Percentiles rank a stretch among this genome's conserved stretches.
These are phyloP conservation scores for Acanthamoeba sp. DNA, from an alignment of 208 protist species.

Conservation along the genomic window DNA sequence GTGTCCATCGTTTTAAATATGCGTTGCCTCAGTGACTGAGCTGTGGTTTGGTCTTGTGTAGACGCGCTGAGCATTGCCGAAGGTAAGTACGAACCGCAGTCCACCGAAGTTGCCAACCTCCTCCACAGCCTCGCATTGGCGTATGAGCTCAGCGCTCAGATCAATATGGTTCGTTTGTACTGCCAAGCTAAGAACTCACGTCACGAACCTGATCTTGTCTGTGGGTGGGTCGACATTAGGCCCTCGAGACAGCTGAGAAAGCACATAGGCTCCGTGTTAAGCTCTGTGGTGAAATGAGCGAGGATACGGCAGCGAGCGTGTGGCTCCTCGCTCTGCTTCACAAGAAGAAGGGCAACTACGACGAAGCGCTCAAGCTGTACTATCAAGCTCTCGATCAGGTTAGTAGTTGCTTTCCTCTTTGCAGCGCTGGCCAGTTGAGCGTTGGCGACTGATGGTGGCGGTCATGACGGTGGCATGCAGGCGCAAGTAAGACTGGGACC, in stretches of 20 bases:
- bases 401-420: background rate
- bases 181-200: no score
- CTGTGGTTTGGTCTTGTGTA: no score
- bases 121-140: background rate
- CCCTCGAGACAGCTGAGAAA: slow-evolving; percentile 33
- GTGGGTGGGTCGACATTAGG: background rate
- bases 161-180: slow-evolving; percentile 6
- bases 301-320: slow-evolving; percentile 8
- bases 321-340: slow-evolving; percentile 49
- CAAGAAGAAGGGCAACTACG: slow-evolving; percentile 75
- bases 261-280: background rate
- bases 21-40: no score
- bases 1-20: no score
- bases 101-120: background rate
- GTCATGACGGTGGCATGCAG: background rate
- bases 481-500: slow-evolving; percentile 12
- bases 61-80: slow-evolving; percentile 3
- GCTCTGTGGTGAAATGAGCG: background rate
- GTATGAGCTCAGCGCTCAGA: slow-evolving; percentile 14
- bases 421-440: background rate
- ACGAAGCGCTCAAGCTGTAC: slow-evolving; percentile 37
- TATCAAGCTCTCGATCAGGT: slow-evolving; percentile 20
- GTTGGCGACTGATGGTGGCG: background rate
- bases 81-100: background rate
- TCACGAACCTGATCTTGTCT: no score